Evolutionary conservation across 169 alveolate genomes (phyloP).

Genomic region (Eimeria acervulina): DNA sequence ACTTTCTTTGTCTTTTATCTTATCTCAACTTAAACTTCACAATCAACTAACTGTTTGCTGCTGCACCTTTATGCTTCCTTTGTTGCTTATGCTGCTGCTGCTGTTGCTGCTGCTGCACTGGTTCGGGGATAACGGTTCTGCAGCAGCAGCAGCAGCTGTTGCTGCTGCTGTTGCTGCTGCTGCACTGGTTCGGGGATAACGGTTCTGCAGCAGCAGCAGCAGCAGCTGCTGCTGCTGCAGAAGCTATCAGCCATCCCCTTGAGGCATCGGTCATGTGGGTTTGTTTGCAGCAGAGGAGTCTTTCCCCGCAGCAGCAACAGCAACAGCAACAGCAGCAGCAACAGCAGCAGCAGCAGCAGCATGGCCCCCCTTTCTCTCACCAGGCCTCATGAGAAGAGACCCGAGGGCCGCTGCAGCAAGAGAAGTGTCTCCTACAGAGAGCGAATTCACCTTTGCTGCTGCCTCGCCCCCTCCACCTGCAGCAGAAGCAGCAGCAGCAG

Average conservation of each 20-base stretch:
- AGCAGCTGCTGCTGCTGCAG: conserved; percentile 17
- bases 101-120: conserved; percentile 22
- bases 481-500: conserved; percentile 48
- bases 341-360: not conserved
- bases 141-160: not conserved
- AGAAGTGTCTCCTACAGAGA: conserved; percentile 23
- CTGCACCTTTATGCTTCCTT: not conserved
- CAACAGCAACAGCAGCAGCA: conserved; percentile 10
- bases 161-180: not conserved
- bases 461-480: conserved; percentile 26
- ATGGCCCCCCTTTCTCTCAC: too few species aligned
- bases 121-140: not conserved
- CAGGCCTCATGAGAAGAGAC: too few species aligned
- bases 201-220: not conserved
- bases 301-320: not conserved
- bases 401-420: not conserved
- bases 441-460: conserved; percentile 25
- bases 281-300: too few species aligned
- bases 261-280: not conserved
- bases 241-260: too few species aligned
- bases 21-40: too few species aligned
- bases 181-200: not conserved
- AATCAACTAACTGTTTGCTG: too few species aligned
- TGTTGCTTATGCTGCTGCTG: not conserved
- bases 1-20: not conserved